phyloP scores from a whole-genome alignment of 345 rosid species.

The Linum usitatissimum region DNA sequence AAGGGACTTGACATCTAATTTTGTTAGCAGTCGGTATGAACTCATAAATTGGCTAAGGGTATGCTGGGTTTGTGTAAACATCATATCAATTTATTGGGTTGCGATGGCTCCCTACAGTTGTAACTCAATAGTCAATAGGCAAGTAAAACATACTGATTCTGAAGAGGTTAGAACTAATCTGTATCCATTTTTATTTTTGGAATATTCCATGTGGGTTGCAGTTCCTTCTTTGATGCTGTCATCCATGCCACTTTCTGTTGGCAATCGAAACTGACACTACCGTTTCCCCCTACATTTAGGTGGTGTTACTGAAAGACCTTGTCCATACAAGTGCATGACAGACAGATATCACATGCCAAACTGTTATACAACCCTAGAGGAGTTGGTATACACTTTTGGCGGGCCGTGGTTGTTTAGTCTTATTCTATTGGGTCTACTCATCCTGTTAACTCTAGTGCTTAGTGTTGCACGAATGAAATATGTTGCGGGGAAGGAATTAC shows the following conservation, averaged over 20 bases:
- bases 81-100: too few species aligned
- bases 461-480: slow-evolving; percentile 92
- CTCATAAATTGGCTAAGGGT: too few species aligned
- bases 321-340: slow-evolving; percentile 73
- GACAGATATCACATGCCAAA: slow-evolving; percentile 88
- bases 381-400: slow-evolving; percentile 85
- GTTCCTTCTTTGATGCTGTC: background rate
- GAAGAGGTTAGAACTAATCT: too few species aligned
- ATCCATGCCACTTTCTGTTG: background rate
- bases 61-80: too few species aligned
- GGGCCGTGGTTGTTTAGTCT: slow-evolving; percentile 87
- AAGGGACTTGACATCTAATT: too few species aligned
- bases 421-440: slow-evolving; percentile 58
- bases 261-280: slow-evolving; percentile 2
- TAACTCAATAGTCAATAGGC: too few species aligned
- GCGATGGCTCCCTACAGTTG: too few species aligned
- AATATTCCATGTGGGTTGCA: slow-evolving; percentile 13
- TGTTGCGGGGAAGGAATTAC: slow-evolving; percentile 73
- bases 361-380: slow-evolving; percentile 85
- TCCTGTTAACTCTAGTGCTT: slow-evolving; percentile 75
- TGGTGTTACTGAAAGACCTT: slow-evolving; percentile 75
- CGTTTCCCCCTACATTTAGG: slow-evolving; percentile 25
- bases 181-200: background rate
- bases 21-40: too few species aligned
- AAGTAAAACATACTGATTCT: too few species aligned